Evolutionary conservation across 2,329 filamentous ascomycete genomes (phyloP).

Genomic region (Neocucurbitaria cava): DNA sequence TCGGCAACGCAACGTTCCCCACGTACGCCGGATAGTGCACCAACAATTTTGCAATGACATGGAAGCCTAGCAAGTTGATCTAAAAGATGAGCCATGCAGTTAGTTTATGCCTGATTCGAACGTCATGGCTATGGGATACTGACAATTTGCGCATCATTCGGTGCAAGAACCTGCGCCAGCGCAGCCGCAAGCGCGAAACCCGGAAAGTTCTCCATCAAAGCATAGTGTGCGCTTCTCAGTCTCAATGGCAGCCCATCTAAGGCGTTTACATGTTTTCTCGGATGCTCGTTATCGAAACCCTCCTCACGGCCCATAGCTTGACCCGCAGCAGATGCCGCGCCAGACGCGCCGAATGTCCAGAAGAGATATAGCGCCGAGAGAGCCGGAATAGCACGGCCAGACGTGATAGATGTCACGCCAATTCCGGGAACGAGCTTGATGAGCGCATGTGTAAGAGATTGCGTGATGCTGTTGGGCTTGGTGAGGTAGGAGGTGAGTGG

Average conservation of each 20-base stretch:
- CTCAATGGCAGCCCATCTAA: constrained; percentile 25
- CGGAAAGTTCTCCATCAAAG: constrained; percentile 32
- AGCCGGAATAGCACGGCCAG: constrained; percentile 30
- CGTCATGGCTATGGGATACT: constrained; percentile 2
- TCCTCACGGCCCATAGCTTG: constrained; percentile 30
- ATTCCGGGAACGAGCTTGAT: constrained; percentile 30
- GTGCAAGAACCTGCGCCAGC: constrained; percentile 28
- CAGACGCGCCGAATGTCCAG: constrained; percentile 32
- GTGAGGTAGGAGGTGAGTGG: constrained; percentile 28
- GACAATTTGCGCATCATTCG: constrained; percentile 28
- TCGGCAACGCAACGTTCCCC: constrained; percentile 23
- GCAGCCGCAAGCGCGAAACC: constrained; percentile 30
- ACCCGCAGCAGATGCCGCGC: constrained; percentile 26
- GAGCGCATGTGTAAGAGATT: constrained; percentile 28
- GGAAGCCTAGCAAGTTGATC: constrained; percentile 19
- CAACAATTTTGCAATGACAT: constrained; percentile 30
- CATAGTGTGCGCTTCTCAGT: constrained; percentile 29
- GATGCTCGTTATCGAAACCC: constrained; percentile 22
- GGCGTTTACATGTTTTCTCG: constrained; percentile 19
- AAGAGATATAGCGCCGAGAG: constrained; percentile 29
- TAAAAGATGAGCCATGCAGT: background rate
- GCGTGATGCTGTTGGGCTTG: constrained; percentile 24
- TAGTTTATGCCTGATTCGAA: background rate
- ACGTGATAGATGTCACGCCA: constrained; percentile 21
- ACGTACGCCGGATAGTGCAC: constrained; percentile 31